These are phyloP conservation scores for Cardamine occulta DNA, from an alignment of 345 rosid genomes.

Conservation along the genomic window DNA sequence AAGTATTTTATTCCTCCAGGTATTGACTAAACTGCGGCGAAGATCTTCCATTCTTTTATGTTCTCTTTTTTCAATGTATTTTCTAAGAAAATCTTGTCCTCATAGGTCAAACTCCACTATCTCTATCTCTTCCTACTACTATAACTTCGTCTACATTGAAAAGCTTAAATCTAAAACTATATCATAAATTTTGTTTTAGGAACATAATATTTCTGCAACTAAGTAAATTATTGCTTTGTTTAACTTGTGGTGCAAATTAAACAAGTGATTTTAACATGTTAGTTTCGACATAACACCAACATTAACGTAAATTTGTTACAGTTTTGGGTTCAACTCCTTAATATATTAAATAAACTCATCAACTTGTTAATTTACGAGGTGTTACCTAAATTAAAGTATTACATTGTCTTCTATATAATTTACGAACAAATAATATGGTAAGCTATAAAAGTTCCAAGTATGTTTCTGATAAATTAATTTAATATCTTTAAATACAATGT, in stretches of 20 bases:
- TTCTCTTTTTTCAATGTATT: background rate
- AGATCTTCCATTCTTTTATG: background rate
- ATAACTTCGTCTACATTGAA: background rate
- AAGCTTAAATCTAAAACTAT: conserved; percentile 1
- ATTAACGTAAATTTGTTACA: background rate
- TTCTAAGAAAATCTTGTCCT: conserved; percentile 25
- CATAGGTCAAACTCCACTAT: conserved; percentile 44
- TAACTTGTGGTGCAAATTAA: background rate
- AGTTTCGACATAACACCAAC: background rate
- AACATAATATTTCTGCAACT: background rate
- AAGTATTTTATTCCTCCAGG: conserved; percentile 30
- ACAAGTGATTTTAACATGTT: background rate
- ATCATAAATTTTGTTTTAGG: background rate
- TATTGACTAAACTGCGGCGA: conserved; percentile 32
- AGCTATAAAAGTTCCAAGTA: background rate
- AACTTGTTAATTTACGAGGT: background rate
- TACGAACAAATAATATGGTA: background rate
- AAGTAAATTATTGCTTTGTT: background rate
- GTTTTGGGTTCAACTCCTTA: background rate
- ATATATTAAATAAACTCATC: too few species aligned
- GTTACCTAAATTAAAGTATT: background rate
- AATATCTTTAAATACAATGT: background rate
- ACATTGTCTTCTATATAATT: background rate
- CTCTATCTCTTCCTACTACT: conserved; percentile 25
- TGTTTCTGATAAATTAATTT: background rate